phyloP scores from a whole-genome alignment of 495 filamentous ascomycete genomes.

The Corynascus novoguineensis region DNA sequence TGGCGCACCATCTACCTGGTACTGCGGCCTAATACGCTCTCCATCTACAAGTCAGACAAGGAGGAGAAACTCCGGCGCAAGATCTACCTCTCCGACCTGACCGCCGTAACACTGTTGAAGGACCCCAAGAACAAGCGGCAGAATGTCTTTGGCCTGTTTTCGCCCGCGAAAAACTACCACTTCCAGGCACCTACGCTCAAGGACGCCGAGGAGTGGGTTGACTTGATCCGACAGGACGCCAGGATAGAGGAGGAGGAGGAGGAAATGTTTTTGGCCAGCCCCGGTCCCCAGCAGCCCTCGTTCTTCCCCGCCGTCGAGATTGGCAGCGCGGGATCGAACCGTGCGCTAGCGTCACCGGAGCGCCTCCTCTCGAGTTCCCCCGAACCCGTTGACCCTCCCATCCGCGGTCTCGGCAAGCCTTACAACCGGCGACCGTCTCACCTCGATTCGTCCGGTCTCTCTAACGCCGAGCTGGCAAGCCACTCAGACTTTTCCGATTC shows the following conservation, averaged over 20 bases:
- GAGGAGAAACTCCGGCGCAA: conserved; percentile 85
- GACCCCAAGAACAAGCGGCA: conserved; percentile 76
- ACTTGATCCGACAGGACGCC: conserved; percentile 70
- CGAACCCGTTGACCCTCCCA: conserved; percentile 44
- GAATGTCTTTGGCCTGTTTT: conserved; percentile 89
- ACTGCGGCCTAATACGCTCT: conserved; percentile 86
- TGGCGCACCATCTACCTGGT: conserved; percentile 92
- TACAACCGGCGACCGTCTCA: conserved; percentile 44
- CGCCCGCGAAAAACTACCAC: conserved; percentile 83
- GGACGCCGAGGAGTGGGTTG: conserved; percentile 84
- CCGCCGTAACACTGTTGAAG: conserved; percentile 80
- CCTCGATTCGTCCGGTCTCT: conserved; percentile 64
- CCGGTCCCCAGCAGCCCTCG: conserved; percentile 40
- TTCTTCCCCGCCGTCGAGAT: conserved; percentile 19
- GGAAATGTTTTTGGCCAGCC: conserved; percentile 65
- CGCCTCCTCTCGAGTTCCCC: conserved; percentile 57
- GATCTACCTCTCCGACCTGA: conserved; percentile 81
- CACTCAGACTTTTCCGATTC: conserved; percentile 88
- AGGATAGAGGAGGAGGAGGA: conserved; percentile 81
- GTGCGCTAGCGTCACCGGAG: conserved; percentile 24
- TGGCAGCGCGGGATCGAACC: conserved; percentile 3
- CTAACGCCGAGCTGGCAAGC: conserved; percentile 79
- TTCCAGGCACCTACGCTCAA: conserved; percentile 66
- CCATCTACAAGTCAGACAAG: conserved; percentile 87
- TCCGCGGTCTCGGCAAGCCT: conserved; percentile 29